Base-by-base conservation (phyloP, 2,329 filamentous ascomycete species). In the Colletotrichum sp. region DNA sequence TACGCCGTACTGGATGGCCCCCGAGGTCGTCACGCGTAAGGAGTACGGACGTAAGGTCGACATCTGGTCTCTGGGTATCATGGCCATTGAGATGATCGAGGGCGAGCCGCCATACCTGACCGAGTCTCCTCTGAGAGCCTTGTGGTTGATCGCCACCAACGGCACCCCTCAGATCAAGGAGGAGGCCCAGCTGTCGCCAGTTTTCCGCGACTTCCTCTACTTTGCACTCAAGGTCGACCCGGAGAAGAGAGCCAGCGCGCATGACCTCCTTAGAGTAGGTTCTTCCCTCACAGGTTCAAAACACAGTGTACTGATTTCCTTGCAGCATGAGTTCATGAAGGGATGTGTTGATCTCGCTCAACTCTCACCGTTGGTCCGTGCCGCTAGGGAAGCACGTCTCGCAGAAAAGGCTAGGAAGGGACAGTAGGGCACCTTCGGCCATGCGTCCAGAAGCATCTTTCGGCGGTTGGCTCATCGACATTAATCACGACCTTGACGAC, bases 51-150 rank as follows among this genome's bases (percentile, higher is more conserved):
- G 96, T 77, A 99, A 98, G 85, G 96, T 99, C 70, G 97, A 99
- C 82, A 98, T 99, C 79, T 99, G 97, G 97, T 98, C 95, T 75
- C 88, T 99, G 60, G 97, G 97, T 75, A 99, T 99, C 86, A 98
- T 99, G 97, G 96, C 97, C 9, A 98, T 99, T 81, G 97, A 99
- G 85, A 99, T 99, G 97, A 98, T 99, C 78, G 97, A 98, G 86
- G 97, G 96, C 83, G 97, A 98, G 84, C 97, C 97, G 15, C 97
- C 97, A 28, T 99, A 98, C 83, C 89, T 99, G 75, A 98, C 96
- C 52, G 97, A 99, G 84, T 97, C 95, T 48, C 97, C 97, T 7
- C 89, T 99, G 28, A 93, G 96, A 76, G 97, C 97, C 2, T 89
- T 99, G 48, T 99, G 97, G 90, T 87, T 99, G 80, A 99, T 99